Base-by-base conservation (phyloP, 441 rosid genomes). In the Francoa sonchifolia region DNA sequence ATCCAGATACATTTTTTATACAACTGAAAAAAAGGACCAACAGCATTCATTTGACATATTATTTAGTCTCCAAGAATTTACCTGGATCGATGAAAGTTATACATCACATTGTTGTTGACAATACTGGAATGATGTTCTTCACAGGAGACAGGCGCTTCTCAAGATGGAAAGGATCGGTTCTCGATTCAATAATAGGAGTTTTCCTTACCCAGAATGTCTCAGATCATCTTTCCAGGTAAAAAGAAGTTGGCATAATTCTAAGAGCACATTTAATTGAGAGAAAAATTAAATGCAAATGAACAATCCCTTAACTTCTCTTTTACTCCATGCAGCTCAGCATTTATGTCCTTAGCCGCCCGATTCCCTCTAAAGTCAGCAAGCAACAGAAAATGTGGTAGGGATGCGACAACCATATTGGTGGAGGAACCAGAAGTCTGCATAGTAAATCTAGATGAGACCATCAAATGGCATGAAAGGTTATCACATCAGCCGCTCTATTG, bases 121-220 rank as follows among this genome's bases (percentile, higher is more conserved):
- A 36, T 34, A 51, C 42, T 29, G 15, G 15, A 22, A 47, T 38
- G 41, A 52, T 19, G 33, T 36, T 62, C 47, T 59, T 66, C 59
- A 54, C 85, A 92, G 99, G 99, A 48, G 97, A 92, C 59, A 76
- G 99, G 51, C 85, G 89, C 47, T 92, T 92, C 76, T 81, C 97
- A 10, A 71, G 65, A 53, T 92, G 99, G 99, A 92, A 92, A 59
- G 99, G 99, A 45, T 92, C 99, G 1, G 94, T 92, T 50, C 94
- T 92, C 45, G 99, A 92, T 61, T 92, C 99, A 0, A 93, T 92
- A 23, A 68, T 87, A 28, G 97, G 99, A 49, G 99, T 92, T 23
- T 92, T 87, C 68, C 87, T 92, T 19, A 92, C 99, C 33, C 99
- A 92, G 48, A 92, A 92, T 60, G 99, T 92, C 44, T 69, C 99